Evolutionary conservation across 208 protist genomes (phyloP).

Genomic region (Acanthamoeba royreba): DNA sequence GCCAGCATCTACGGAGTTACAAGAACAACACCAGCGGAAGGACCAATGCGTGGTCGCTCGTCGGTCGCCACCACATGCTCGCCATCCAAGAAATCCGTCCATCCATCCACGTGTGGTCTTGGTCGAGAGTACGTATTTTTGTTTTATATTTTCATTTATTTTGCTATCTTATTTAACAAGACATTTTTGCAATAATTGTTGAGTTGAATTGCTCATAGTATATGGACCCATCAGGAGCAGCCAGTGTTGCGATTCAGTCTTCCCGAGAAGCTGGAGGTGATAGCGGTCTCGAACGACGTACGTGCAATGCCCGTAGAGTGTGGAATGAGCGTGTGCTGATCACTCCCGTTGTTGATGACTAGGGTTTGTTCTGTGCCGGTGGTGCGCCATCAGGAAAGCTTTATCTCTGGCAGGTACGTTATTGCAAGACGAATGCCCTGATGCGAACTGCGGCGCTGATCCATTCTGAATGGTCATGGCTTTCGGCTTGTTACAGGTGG

Average conservation of each 20-base stretch:
- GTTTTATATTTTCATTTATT: neutral
- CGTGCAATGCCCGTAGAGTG: too few relatives aligned
- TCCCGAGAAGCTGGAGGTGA: neutral
- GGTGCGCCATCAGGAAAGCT: constrained; percentile 14
- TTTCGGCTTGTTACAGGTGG: neutral
- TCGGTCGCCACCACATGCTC: neutral
- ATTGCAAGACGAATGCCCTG: neutral
- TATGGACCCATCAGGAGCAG: neutral
- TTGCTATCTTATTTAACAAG: neutral
- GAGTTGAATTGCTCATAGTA: neutral
- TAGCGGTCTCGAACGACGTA: constrained; percentile 17
- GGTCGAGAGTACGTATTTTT: neutral
- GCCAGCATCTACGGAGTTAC: neutral
- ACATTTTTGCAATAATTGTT: neutral
- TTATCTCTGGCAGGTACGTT: constrained; percentile 13
- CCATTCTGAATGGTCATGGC: too few relatives aligned
- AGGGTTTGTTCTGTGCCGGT: constrained; percentile 25
- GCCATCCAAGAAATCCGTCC: neutral
- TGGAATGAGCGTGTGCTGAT: neutral
- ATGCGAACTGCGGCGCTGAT: neutral
- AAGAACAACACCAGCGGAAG: neutral
- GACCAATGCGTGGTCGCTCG: neutral
- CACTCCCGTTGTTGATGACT: neutral
- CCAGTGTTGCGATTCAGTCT: constrained; percentile 20
- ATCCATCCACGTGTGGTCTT: constrained; percentile 34